Percentiles rank a stretch among this genome's conserved stretches.
phyloP scores from a whole-genome alignment of 805 yeast genomes.

The Hanseniaspora meyeri region DNA sequence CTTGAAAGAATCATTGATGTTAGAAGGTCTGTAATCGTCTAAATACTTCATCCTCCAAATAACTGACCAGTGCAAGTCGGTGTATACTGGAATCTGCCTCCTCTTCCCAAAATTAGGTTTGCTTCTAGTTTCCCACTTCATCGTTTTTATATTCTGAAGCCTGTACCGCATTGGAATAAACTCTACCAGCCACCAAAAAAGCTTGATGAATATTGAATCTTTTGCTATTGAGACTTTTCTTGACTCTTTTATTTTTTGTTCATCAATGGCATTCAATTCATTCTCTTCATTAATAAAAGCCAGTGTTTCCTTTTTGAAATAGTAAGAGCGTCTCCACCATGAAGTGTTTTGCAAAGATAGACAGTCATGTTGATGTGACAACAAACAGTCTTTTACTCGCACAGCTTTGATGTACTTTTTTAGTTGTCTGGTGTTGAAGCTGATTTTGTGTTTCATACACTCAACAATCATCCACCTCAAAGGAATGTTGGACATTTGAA shows the following conservation, averaged over 20 bases:
- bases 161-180: slow-evolving; percentile 46
- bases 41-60: slow-evolving; percentile 42
- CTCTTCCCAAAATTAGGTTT: slow-evolving; percentile 46
- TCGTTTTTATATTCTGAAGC: slow-evolving; percentile 32
- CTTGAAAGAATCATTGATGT: slow-evolving; percentile 23
- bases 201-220: slow-evolving; percentile 7
- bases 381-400: slow-evolving; percentile 32
- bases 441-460: slow-evolving; percentile 40
- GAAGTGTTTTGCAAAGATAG: slow-evolving; percentile 25
- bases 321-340: not conserved
- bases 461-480: slow-evolving; percentile 51
- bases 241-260: slow-evolving; percentile 3
- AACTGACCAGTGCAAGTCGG: slow-evolving; percentile 52
- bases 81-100: slow-evolving; percentile 38
- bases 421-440: slow-evolving; percentile 33
- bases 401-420: slow-evolving; percentile 31
- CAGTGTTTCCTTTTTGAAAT: not conserved
- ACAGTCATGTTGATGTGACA: slow-evolving; percentile 44
- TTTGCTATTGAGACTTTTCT: slow-evolving; percentile 10
- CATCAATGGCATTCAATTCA: slow-evolving; percentile 11
- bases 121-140: slow-evolving; percentile 40
- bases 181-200: slow-evolving; percentile 54
- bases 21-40: slow-evolving; percentile 35
- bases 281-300: not conserved
- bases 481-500: slow-evolving; percentile 36